phyloP scores from a whole-genome alignment of 2,329 filamentous ascomycete genomes.

The Clonostachys solani region DNA sequence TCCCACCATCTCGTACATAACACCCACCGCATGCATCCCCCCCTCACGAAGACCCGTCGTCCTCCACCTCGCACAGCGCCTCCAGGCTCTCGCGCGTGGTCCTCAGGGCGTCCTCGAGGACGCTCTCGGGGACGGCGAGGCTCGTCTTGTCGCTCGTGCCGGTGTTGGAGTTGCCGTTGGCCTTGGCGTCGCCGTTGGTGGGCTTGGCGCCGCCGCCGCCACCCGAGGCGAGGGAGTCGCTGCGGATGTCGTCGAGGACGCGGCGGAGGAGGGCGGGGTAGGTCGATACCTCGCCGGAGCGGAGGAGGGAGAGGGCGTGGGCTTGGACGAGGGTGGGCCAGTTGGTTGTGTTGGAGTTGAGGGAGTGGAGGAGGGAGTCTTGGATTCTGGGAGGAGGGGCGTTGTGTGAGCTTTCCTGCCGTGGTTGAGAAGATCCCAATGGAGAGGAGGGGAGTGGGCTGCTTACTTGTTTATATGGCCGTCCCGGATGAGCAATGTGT shows the following conservation, averaged over 20 bases:
- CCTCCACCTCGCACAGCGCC: slow-evolving; percentile 34
- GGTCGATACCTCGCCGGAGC: slow-evolving; percentile 52
- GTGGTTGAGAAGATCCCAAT: background rate
- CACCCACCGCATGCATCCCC: background rate
- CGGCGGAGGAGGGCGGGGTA: slow-evolving; percentile 58
- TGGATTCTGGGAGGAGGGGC: slow-evolving; percentile 45
- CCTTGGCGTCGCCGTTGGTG: slow-evolving; percentile 19
- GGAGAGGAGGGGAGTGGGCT: background rate
- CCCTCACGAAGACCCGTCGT: slow-evolving; percentile 8
- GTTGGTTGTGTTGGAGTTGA: slow-evolving; percentile 55
- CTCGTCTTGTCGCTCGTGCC: slow-evolving; percentile 16
- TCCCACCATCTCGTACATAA: background rate
- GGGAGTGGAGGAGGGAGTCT: slow-evolving; percentile 57
- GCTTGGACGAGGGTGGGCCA: slow-evolving; percentile 58
- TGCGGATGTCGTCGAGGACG: slow-evolving; percentile 58
- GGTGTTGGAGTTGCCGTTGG: slow-evolving; percentile 13
- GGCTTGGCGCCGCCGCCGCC: slow-evolving; percentile 3
- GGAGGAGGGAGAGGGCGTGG: slow-evolving; percentile 57
- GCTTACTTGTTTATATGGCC: slow-evolving; percentile 56
- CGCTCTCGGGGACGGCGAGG: slow-evolving; percentile 53
- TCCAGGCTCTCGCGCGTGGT: slow-evolving; percentile 56
- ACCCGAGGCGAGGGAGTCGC: slow-evolving; percentile 29
- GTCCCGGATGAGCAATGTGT: slow-evolving; percentile 51
- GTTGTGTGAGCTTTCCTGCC: background rate
- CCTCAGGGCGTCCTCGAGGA: slow-evolving; percentile 60